Conservation (phyloP, 2,329 filamentous ascomycete genomes). For the Byssochlamys sp. region DNA sequence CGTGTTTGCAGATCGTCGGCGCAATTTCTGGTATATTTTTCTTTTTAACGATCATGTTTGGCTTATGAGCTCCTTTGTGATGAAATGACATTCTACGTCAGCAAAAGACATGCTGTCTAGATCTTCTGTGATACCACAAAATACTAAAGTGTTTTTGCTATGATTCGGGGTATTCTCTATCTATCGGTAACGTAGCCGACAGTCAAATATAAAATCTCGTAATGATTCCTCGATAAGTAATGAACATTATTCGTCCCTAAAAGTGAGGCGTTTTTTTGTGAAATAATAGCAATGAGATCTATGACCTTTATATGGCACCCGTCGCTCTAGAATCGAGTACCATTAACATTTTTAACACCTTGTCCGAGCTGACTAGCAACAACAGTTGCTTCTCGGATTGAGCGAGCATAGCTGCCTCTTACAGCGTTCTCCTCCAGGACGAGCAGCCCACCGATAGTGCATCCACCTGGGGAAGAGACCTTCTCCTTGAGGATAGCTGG, state of each 20-base stretch:
- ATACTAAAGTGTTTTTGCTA: neutral
- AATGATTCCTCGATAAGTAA: neutral
- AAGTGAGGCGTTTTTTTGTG: neutral
- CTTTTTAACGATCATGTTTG: neutral
- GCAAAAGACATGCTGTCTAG: neutral
- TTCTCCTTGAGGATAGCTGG: constrained; percentile 52
- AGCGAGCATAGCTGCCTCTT: constrained; percentile 44
- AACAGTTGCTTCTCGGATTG: constrained; percentile 52
- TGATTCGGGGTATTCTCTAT: neutral
- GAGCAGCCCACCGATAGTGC: constrained; percentile 53
- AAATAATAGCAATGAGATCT: neutral
- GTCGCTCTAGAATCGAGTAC: constrained; percentile 21
- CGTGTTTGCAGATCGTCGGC: neutral
- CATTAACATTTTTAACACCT: constrained; percentile 43
- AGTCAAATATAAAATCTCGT: neutral
- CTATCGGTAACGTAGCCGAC: neutral
- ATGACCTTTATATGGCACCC: neutral
- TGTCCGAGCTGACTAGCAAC: constrained; percentile 48
- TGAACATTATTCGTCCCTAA: neutral
- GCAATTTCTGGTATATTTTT: neutral
- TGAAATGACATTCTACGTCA: neutral
- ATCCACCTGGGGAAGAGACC: constrained; percentile 53
- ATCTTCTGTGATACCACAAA: neutral
- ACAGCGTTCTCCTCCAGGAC: constrained; percentile 51
- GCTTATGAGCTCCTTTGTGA: neutral